Percentiles rank a stretch among this genome's conserved stretches.
phyloP scores from a whole-genome alignment of 2,329 filamentous ascomycete species.

The Ceratocystis smalleyi region DNA sequence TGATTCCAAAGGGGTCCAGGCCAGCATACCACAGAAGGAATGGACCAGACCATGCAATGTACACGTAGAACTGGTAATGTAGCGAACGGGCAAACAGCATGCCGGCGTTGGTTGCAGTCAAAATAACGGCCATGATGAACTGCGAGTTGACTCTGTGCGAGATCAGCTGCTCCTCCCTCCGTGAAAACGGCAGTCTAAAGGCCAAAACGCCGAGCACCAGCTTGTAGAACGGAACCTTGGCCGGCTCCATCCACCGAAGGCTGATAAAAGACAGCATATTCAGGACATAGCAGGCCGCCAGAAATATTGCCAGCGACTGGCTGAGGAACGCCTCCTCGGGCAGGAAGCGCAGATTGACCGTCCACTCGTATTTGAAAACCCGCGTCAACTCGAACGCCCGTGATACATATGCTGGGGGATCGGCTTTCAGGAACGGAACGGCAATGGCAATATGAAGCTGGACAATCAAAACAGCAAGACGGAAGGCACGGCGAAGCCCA shows the following conservation, averaged over 20 bases:
- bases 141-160: conserved; percentile 46
- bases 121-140: conserved; percentile 61
- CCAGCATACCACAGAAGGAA: conserved; percentile 72
- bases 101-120: conserved; percentile 63
- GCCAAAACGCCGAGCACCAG: conserved; percentile 34
- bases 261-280: conserved; percentile 52
- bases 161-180: conserved; percentile 40
- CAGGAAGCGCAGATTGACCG: conserved; percentile 96
- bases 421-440: conserved; percentile 52
- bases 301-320: conserved; percentile 47
- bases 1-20: conserved; percentile 50
- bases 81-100: conserved; percentile 74
- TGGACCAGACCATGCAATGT: conserved; percentile 77
- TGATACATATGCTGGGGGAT: conserved; percentile 56
- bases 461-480: conserved; percentile 53
- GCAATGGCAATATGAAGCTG: conserved; percentile 59
- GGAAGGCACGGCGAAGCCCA: conserved; percentile 54
- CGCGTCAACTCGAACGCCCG: conserved; percentile 83
- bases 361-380: conserved; percentile 94
- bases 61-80: conserved; percentile 92
- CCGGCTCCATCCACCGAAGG: conserved; percentile 57
- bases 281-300: conserved; percentile 49
- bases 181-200: conserved; percentile 31
- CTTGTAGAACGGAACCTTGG: conserved; percentile 39
- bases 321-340: conserved; percentile 65